Evolutionary conservation across 164 flowering plant species (phyloP), one percentile per base, ranked within the genome.

Genomic region (Vitis rotundifolia): DNA sequence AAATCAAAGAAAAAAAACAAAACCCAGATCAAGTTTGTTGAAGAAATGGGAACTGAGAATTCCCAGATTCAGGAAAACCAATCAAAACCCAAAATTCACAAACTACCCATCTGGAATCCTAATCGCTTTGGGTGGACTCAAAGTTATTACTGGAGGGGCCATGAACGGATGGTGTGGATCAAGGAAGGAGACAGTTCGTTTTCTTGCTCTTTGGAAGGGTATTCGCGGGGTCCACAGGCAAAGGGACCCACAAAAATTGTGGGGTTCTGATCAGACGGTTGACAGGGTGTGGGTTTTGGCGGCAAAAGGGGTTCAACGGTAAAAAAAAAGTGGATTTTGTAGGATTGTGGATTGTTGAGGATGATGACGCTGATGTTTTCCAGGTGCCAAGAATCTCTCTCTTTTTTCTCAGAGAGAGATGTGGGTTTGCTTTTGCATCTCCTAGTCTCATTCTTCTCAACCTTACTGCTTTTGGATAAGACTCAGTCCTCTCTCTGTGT

Each of bases 81-180:
- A 65, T 4, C 50, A 57, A 9, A 65, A 64, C 58, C n/a, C 68
- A 18, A 51, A 59, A 12, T 56, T 57, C 58, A 68, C 54, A 19
- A n/a, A 65, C 28, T 16, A 62, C 58, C 71, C 78, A 74, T 63
- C 47, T 50, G 73, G 83, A 79, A 79, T 83, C 79, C 62, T 47
- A 78, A 73, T 83, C 76, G 62, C 77, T 85, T 82, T 68, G 71
- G 77, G 75, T 78, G 76, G 82, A 83, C 83, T 83, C 85, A 77
- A 82, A 80, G 80, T 49, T 26, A 71, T 64, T 59, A 64, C 54
- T 64, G 44, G 64, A 50, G 68, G 62, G 75, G 61, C 68, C 69
- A 67, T 64, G 50, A 53, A 68, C 58, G 63, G 67, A 75, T 63
- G 71, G 73, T 68, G 77, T 37, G 59, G 74, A 57, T 61, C 63